These are phyloP conservation scores for Immersiporthe knoxdaviesiana DNA, from an alignment of 2,329 filamentous ascomycete genomes.

Conservation along the genomic window DNA sequence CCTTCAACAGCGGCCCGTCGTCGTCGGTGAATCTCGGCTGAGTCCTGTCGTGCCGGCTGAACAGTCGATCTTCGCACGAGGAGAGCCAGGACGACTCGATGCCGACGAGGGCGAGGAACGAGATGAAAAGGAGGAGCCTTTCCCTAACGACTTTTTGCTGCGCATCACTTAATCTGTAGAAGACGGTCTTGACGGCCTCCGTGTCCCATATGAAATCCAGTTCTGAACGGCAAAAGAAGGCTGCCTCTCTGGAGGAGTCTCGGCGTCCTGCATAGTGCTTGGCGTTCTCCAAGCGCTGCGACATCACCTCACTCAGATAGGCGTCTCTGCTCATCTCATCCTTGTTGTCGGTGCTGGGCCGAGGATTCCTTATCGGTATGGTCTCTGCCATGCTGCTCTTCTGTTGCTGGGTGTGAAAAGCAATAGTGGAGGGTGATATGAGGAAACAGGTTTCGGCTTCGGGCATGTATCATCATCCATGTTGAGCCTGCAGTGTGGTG, in stretches of 20 bases:
- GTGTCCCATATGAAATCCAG: conserved; percentile 10
- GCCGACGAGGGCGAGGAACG: conserved; percentile 18
- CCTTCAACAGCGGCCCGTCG: not conserved
- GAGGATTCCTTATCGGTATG: not conserved
- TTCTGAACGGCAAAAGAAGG: conserved; percentile 25
- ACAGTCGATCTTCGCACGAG: conserved; percentile 7
- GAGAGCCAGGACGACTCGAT: conserved; percentile 7
- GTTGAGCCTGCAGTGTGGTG: too few species aligned
- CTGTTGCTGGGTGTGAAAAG: not conserved
- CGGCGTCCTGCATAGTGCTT: not conserved
- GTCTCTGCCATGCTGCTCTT: not conserved
- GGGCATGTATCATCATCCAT: too few species aligned
- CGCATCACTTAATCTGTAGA: conserved; percentile 11
- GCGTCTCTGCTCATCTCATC: conserved; percentile 11
- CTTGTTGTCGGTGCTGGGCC: not conserved
- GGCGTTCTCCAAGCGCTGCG: not conserved
- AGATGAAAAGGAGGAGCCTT: conserved; percentile 19
- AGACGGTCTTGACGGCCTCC: conserved; percentile 4
- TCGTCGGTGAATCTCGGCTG: conserved; percentile 13
- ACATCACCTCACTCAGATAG: conserved; percentile 3
- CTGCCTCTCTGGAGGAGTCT: conserved; percentile 3
- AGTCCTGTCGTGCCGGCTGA: not conserved
- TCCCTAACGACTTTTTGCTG: conserved; percentile 6
- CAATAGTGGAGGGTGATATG: too few species aligned
- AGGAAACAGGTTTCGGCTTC: too few species aligned